Conservation (phyloP, 257 asterid genomes). For the Eustoma russellianum region DNA sequence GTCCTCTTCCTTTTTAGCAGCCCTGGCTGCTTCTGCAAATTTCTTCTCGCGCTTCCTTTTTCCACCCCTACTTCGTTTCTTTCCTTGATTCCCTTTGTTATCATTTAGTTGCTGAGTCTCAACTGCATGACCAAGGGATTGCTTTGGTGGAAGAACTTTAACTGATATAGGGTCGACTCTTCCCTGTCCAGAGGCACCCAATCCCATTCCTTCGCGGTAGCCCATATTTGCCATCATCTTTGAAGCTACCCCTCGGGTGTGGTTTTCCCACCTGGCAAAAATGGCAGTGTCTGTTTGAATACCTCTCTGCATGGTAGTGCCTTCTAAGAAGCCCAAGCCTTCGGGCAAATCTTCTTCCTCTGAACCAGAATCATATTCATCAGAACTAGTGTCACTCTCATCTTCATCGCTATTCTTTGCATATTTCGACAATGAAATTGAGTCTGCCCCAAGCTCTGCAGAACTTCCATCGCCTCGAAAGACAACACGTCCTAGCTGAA, state of each 20-base stretch:
- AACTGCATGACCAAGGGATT: conserved; percentile 73
- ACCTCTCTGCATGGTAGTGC: conserved; percentile 48
- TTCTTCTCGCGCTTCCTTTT: conserved; percentile 78
- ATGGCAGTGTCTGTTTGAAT: conserved; percentile 75
- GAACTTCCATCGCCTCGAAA: conserved; percentile 74
- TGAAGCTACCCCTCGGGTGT: conserved; percentile 93
- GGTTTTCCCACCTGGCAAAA: conserved; percentile 95
- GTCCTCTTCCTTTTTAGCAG: conserved; percentile 58
- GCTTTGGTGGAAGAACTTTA: conserved; percentile 65
- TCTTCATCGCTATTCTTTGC: conserved; percentile 57
- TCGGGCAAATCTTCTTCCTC: conserved; percentile 44
- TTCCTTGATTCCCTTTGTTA: conserved; percentile 23
- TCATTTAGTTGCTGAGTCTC: conserved; percentile 28
- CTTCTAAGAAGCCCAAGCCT: conserved; percentile 69
- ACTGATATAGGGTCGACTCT: conserved; percentile 66
- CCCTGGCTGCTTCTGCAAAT: conserved; percentile 61
- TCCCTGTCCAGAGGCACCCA: conserved; percentile 91
- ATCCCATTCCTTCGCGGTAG: conserved; percentile 96
- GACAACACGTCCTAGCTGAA: conserved; percentile 48
- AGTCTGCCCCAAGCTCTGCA: conserved; percentile 49
- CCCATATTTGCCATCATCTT: conserved; percentile 99
- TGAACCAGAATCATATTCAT: conserved; percentile 47
- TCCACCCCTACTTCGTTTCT: conserved; percentile 87
- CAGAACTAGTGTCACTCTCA: conserved; percentile 43
- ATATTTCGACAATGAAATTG: conserved; percentile 49